Base-by-base conservation (phyloP, 139 green algal species). In the Mesotaenium endlicherianum region DNA sequence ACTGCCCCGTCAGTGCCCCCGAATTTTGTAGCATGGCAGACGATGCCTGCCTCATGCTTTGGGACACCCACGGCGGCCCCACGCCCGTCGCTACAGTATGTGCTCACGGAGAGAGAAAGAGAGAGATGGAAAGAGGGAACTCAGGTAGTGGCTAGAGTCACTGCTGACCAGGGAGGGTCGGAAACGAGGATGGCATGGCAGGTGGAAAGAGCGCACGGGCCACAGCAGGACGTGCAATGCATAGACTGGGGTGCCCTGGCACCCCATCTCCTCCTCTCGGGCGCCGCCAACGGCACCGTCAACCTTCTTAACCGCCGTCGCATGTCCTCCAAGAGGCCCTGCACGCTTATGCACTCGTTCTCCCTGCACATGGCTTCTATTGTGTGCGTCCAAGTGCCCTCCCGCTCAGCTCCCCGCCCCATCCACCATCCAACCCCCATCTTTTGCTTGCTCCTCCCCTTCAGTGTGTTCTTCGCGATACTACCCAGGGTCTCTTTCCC, bases 21-120 rank as follows among this genome's bases (percentile, higher is more conserved):
- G 43, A 93, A 84, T 90, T 98, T 36, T 92, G 90, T 47, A 93
- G 83, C 31, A 95, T 98, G 38, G 94, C 91, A 26, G 92, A 97
- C 79, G 93, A 97, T 86, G 78, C 40, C n/a, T 49, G 16, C 70
- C 67, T 98, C 64, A 71, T 97, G 55, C 87, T 98, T 8, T 98
- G 95, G 95, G 95, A 98, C 85, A 85, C 84, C 4, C 87, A 91
- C 39, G 16, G 16, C 11, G 77, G 77, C 31, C 31, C 39, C 36
- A 53, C 59, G 31, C 77, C 77, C 34, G 77, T 76, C 53, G 20
- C 53, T 26, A 2, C 31, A n/a, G n/a, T n/a, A n/a, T n/a, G n/a
- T n/a, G n/a, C n/a, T n/a, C n/a, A n/a, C n/a, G n/a, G n/a, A n/a
- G n/a, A n/a, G n/a, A n/a, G n/a, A n/a, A n/a, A n/a, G n/a, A n/a